Evolutionary conservation across 192 early-diverging fungal genomes (phyloP).

Genomic region (Funneliformis geosporum): DNA sequence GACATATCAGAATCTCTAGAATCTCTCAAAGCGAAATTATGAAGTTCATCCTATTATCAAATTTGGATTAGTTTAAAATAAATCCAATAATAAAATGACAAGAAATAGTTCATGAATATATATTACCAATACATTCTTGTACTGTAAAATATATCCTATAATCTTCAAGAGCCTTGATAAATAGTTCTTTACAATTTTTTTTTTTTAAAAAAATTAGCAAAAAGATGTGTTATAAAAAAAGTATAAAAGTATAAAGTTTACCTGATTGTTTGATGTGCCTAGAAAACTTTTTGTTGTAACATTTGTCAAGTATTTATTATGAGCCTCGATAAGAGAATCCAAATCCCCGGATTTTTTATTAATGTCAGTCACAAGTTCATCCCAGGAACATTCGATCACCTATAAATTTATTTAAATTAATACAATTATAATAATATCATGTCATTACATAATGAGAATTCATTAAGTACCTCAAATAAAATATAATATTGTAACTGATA

Average conservation of each 20-base stretch:
- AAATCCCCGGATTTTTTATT: slow-evolving; percentile 67
- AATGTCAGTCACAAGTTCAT: slow-evolving; percentile 63
- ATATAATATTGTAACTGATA: slow-evolving; percentile 93
- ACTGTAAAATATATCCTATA: slow-evolving; percentile 68
- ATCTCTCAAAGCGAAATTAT: slow-evolving; percentile 48
- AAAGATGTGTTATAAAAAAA: slow-evolving; percentile 4
- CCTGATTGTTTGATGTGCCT: slow-evolving; percentile 44
- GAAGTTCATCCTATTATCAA: slow-evolving; percentile 48
- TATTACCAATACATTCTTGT: slow-evolving; percentile 52
- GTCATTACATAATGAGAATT: background rate
- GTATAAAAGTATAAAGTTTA: slow-evolving; percentile 27
- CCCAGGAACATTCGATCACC: slow-evolving; percentile 90
- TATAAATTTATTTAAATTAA: slow-evolving; percentile 24
- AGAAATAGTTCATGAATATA: slow-evolving; percentile 6
- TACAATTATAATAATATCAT: background rate
- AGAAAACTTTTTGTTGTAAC: slow-evolving; percentile 71
- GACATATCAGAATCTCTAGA: slow-evolving; percentile 23
- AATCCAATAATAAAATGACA: background rate
- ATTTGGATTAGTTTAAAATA: slow-evolving; percentile 5
- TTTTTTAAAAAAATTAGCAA: background rate
- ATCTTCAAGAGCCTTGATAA: slow-evolving; percentile 53
- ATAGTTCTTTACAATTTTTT: slow-evolving; percentile 33
- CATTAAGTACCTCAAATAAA: slow-evolving; percentile 73
- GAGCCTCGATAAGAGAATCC: slow-evolving; percentile 78
- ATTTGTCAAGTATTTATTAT: slow-evolving; percentile 70